Percentiles rank a stretch among this genome's conserved stretches.
Evolutionary conservation across 495 filamentous ascomycete genomes (phyloP).

Genomic region (Astrothelium subdiscretum): DNA sequence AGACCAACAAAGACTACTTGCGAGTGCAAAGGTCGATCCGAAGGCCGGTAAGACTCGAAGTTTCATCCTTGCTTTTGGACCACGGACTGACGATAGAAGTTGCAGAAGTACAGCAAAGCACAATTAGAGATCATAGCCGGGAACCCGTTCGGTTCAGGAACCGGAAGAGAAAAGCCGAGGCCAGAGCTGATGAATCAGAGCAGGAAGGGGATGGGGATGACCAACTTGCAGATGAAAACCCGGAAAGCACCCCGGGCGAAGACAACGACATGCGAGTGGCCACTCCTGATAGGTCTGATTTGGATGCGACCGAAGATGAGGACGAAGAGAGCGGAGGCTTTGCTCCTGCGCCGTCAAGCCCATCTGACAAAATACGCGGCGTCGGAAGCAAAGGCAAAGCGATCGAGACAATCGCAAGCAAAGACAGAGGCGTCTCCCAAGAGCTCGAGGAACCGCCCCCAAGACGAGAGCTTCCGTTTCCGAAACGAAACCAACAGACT

Average conservation of each 20-base stretch:
- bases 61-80: not conserved
- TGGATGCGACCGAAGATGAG: constrained; percentile 23
- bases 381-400: not conserved
- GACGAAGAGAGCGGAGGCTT: constrained; percentile 5
- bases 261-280: constrained; percentile 4
- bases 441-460: constrained; percentile 7
- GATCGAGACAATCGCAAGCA: not conserved
- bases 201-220: constrained; percentile 14
- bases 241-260: constrained; percentile 4
- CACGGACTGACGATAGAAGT: constrained; percentile 10
- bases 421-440: not conserved
- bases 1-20: constrained; percentile 62
- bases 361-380: not conserved
- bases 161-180: constrained; percentile 23
- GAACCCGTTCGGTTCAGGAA: constrained; percentile 18
- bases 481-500: constrained; percentile 4
- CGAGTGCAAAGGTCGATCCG: constrained; percentile 45
- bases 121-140: not conserved
- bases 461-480: constrained; percentile 16
- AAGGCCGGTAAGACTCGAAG: constrained; percentile 17
- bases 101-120: constrained; percentile 4
- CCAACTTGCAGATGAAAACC: constrained; percentile 6
- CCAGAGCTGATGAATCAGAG: constrained; percentile 7
- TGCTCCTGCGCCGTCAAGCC: not conserved
- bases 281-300: constrained; percentile 12